Conservation (phyloP, 1,139 yeast species). For the Protomyces inundatus region DNA sequence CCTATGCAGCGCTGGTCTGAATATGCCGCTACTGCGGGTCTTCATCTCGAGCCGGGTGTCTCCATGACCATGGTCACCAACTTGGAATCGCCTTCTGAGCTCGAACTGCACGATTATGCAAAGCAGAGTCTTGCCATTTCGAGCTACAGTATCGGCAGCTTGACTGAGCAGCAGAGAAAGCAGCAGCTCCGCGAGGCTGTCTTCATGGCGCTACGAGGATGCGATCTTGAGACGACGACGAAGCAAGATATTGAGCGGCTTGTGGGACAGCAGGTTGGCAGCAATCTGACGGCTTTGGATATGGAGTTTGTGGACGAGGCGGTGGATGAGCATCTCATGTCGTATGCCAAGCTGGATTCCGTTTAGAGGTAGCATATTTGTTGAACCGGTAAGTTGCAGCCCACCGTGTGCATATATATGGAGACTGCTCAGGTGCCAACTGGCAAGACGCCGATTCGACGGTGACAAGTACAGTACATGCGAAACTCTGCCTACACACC, state of each 20-base stretch:
- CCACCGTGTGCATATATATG: no score
- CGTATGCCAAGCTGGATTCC: not conserved
- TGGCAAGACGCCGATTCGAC: no score
- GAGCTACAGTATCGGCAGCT: not conserved
- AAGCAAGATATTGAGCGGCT: not conserved
- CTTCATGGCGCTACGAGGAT: not conserved
- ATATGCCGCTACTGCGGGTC: slow-evolving; percentile 5
- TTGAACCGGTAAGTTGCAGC: no score
- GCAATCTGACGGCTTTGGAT: not conserved
- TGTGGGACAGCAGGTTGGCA: not conserved
- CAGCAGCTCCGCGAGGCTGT: not conserved
- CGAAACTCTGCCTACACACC: no score
- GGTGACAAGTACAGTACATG: no score
- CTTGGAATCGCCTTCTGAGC: not conserved
- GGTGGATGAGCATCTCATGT: not conserved
- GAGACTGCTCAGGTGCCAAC: no score
- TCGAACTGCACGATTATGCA: not conserved
- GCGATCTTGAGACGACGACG: not conserved
- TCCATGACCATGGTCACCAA: not conserved
- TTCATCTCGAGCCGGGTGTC: not conserved
- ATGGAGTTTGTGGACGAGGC: not conserved
- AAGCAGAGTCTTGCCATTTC: not conserved
- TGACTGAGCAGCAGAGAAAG: not conserved
- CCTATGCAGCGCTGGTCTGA: slow-evolving; percentile 31
- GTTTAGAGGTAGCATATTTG: not conserved